Base-by-base conservation (phyloP, 2,329 filamentous ascomycete genomes). In the Fusarium oxysporum region DNA sequence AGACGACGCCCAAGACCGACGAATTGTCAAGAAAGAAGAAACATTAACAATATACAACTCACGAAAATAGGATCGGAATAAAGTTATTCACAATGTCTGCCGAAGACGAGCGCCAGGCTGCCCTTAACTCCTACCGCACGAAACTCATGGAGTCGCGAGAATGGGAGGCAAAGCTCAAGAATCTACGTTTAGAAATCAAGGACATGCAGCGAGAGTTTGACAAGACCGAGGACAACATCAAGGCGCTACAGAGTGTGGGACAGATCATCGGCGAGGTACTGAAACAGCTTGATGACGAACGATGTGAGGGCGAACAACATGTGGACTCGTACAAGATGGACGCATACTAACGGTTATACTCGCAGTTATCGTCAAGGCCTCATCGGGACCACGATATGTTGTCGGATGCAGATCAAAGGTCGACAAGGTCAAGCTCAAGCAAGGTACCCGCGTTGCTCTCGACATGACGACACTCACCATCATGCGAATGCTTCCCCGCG, bases 401-500 rank as follows among this genome's bases (percentile, higher is more conserved):
- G 96, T 99, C 77, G 96, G 96, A 66, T 99, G 96, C 87, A 92
- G 96, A 79, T 98, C 95, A 71, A 99, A 99, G 85, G 96, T 99
- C 80, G 96, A 99, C 87, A 98, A 97, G 86, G 86, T 88, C 71
- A 98, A 98, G 88, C 87, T 99, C 81, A 99, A 98, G 89, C 96
- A 99, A 85, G 97, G 97, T 78, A 98, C 96, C 33, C 94, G 96
- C 80, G 96, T 99, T 62, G 96, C 96, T 38, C 92, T 99, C 68
- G 96, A 99, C 81, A 99, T 99, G 96, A 99, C 96, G 57, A 99
- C 96, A 25, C 92, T 99, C 77, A 99, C 96, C 69, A 99, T 99
- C 84, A 99, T 99, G 96, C 94, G 96, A 80, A 99, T 99, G 96
- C 89, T 99, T 51, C 97, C 96, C 68, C 93, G 96, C 82, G 96